These are phyloP conservation scores for Skeletonema marinoi DNA, from an alignment of 108 stramenopile genomes.

Conservation along the genomic window DNA sequence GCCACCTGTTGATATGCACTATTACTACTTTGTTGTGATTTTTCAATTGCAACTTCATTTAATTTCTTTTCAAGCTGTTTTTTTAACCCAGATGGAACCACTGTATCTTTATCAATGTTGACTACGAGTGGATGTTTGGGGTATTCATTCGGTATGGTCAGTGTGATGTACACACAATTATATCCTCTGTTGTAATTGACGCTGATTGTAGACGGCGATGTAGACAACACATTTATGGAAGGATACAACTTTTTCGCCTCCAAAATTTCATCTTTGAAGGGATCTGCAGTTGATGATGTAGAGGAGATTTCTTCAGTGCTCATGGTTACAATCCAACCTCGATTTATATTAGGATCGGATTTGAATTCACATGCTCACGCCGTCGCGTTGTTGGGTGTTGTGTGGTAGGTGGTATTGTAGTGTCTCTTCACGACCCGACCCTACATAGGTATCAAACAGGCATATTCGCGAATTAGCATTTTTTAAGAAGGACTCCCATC, in stretches of 20 bases:
- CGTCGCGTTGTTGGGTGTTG: no score
- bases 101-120: slow-evolving; percentile 14
- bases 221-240: slow-evolving; percentile 18
- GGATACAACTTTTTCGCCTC: slow-evolving; percentile 20
- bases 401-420: no score
- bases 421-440: no score
- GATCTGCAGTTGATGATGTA: background rate
- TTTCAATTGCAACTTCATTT: slow-evolving; percentile 18
- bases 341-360: no score
- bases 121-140: slow-evolving; percentile 38
- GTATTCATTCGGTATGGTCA: slow-evolving; percentile 49
- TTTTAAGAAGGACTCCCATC: no score
- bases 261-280: slow-evolving; percentile 12
- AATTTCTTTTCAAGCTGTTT: slow-evolving; percentile 52
- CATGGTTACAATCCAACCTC: background rate
- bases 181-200: slow-evolving; percentile 10
- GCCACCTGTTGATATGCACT: slow-evolving; percentile 33
- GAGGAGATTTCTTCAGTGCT: background rate
- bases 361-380: no score
- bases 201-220: slow-evolving; percentile 16
- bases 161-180: slow-evolving; percentile 37
- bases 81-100: slow-evolving; percentile 52
- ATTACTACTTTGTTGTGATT: background rate
- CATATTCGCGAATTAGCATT: no score
- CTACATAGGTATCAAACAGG: no score